Evolutionary conservation across 768 basidiomycete genomes (phyloP).

Genomic region (Crepidotus variabilis): DNA sequence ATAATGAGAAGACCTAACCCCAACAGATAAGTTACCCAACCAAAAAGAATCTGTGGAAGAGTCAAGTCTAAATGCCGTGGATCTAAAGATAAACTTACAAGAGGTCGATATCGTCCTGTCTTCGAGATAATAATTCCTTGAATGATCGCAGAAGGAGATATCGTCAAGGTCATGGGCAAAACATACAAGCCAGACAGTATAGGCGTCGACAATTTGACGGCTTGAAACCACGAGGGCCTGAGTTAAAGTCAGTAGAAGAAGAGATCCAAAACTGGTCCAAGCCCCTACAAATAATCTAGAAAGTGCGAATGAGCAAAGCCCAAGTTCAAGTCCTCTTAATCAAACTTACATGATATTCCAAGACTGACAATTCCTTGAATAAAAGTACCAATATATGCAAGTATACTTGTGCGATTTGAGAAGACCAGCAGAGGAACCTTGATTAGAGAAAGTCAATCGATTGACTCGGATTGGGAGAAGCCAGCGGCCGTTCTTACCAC

Average conservation of each 20-base stretch:
- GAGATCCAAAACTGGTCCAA: background rate
- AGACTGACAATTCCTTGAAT: conserved; percentile 14
- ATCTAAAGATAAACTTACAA: conserved; percentile 14
- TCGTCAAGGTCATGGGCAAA: conserved; percentile 26
- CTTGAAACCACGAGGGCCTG: conserved; percentile 30
- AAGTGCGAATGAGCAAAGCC: background rate
- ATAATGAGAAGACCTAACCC: conserved; percentile 32
- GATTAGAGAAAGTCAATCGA: conserved; percentile 6
- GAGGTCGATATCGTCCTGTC: conserved; percentile 19
- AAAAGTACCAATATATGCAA: conserved; percentile 10
- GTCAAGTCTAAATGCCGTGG: background rate
- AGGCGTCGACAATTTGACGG: conserved; percentile 29
- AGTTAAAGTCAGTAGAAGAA: background rate
- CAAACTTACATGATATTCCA: conserved; percentile 10
- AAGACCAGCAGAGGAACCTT: conserved; percentile 13
- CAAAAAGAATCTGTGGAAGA: conserved; percentile 7
- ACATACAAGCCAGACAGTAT: conserved; percentile 31
- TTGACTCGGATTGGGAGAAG: background rate
- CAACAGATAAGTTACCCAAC: conserved; percentile 25
- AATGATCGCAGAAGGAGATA: conserved; percentile 34
- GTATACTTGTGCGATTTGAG: conserved; percentile 11
- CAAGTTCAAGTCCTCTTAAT: background rate
- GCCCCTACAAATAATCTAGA: conserved; percentile 12
- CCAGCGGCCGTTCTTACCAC: too few relatives aligned
- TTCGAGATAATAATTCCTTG: conserved; percentile 25